Percentiles rank a stretch among this genome's conserved stretches.
Conservation (phyloP, 2,329 filamentous ascomycete genomes). For the Exophiala spinifera region DNA sequence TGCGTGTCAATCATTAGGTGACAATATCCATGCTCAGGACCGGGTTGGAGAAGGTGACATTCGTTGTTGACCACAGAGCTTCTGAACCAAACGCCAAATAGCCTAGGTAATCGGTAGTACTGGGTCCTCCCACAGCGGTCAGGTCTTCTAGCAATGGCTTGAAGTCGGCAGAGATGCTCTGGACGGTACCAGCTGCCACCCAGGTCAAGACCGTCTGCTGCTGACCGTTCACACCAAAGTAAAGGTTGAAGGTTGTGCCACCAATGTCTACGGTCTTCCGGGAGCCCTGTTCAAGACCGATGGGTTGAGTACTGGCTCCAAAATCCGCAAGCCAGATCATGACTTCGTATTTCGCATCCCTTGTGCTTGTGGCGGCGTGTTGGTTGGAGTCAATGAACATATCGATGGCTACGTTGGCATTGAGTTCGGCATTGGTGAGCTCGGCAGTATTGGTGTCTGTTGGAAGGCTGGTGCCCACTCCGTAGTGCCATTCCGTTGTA, state of each 20-base stretch:
- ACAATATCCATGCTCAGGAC: slow-evolving; percentile 34
- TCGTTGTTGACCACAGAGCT: slow-evolving; percentile 42
- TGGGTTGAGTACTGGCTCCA: slow-evolving; percentile 48
- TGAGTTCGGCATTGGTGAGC: slow-evolving; percentile 40
- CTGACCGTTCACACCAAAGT: slow-evolving; percentile 40
- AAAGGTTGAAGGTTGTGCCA: slow-evolving; percentile 46
- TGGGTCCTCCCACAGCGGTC: slow-evolving; percentile 38
- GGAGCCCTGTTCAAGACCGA: slow-evolving; percentile 40
- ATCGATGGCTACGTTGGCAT: slow-evolving; percentile 58
- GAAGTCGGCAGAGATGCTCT: slow-evolving; percentile 49
- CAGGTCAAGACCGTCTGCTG: slow-evolving; percentile 52
- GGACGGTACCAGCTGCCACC: slow-evolving; percentile 38
- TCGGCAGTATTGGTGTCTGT: slow-evolving; percentile 36
- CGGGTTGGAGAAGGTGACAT: slow-evolving; percentile 51
- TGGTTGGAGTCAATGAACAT: slow-evolving; percentile 55
- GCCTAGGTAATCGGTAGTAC: slow-evolving; percentile 47
- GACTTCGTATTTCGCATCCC: slow-evolving; percentile 47
- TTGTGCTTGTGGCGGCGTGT: slow-evolving; percentile 40
- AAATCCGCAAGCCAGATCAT: slow-evolving; percentile 57
- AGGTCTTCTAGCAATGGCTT: slow-evolving; percentile 43
- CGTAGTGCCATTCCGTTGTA: slow-evolving; percentile 52
- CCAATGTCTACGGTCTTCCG: slow-evolving; percentile 40
- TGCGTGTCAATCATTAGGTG: not conserved
- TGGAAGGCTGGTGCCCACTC: slow-evolving; percentile 43
- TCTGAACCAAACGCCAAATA: slow-evolving; percentile 54